These are phyloP conservation scores for Paramecium caudatum DNA, from an alignment of 73 alveolate genomes.

Conservation along the genomic window DNA sequence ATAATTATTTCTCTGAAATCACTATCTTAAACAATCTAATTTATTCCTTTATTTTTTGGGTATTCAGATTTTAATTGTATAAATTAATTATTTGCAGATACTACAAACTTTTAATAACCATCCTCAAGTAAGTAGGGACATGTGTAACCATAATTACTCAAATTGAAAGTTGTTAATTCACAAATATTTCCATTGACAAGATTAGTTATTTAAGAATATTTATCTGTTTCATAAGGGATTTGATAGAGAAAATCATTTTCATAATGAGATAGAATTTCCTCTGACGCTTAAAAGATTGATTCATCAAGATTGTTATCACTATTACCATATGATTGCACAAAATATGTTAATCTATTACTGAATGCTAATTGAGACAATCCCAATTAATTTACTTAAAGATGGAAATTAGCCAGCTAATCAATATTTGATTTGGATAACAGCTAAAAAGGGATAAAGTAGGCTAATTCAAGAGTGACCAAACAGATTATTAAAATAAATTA, in stretches of 20 bases:
- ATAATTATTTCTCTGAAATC: background rate
- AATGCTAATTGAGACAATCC: constrained; percentile 16
- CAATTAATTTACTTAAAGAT: background rate
- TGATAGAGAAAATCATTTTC: background rate
- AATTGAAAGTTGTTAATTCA: background rate
- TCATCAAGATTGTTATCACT: background rate
- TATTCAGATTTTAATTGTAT: constrained; percentile 1
- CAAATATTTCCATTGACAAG: background rate
- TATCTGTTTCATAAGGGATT: constrained; percentile 16
- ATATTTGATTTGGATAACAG: background rate
- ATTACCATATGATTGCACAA: background rate
- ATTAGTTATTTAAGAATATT: background rate
- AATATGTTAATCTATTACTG: constrained; percentile 1
- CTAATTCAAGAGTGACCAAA: background rate
- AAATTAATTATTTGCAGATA: background rate
- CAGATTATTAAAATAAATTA: background rate
- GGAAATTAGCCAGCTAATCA: background rate
- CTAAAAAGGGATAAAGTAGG: background rate
- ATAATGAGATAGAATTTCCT: background rate
- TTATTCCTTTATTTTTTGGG: background rate
- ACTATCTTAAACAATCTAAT: background rate
- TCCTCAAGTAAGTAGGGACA: background rate
- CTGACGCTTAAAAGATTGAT: background rate
- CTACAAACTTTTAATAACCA: background rate
- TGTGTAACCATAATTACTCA: background rate